A percentile compares a stretch with the other conserved stretches of the same genome.
Evolutionary conservation across 805 yeast species (phyloP).

Genomic region (Nakazawaea anatomiae): DNA sequence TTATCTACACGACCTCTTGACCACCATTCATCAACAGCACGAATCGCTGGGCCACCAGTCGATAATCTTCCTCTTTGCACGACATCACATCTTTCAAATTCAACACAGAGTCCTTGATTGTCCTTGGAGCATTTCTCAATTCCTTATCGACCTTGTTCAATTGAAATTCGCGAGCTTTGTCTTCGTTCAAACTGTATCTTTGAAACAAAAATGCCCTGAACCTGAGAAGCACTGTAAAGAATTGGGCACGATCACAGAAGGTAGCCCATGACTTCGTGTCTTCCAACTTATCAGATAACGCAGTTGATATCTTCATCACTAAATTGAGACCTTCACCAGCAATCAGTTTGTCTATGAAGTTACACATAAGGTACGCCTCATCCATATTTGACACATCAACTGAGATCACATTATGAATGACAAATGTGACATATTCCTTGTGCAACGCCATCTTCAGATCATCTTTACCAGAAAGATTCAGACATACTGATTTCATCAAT

Average conservation of each 20-base stretch:
- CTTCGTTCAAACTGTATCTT: slow-evolving; percentile 19
- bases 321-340: slow-evolving; percentile 36
- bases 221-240: slow-evolving; percentile 12
- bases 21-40: slow-evolving; percentile 2
- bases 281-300: slow-evolving; percentile 5
- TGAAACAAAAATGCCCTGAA: slow-evolving; percentile 19
- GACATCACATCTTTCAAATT: not conserved
- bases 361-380: slow-evolving; percentile 41
- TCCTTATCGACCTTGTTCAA: slow-evolving; percentile 28
- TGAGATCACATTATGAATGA: slow-evolving; percentile 33
- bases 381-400: slow-evolving; percentile 38
- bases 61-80: not conserved
- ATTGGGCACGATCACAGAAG: slow-evolving; percentile 9
- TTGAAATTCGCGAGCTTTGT: slow-evolving; percentile 22
- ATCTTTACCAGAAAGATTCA: slow-evolving; percentile 19
- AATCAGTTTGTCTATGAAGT: slow-evolving; percentile 36
- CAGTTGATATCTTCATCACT: slow-evolving; percentile 16
- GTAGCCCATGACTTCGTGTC: slow-evolving; percentile 2
- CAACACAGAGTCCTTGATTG: not conserved
- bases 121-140: slow-evolving; percentile 23
- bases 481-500: slow-evolving; percentile 24
- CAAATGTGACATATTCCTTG: slow-evolving; percentile 25
- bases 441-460: slow-evolving; percentile 10
- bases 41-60: not conserved
- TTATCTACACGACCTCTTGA: not conserved